Evolutionary conservation across 164 flowering plant species (phyloP).

Genomic region (Pachysandra terminalis): DNA sequence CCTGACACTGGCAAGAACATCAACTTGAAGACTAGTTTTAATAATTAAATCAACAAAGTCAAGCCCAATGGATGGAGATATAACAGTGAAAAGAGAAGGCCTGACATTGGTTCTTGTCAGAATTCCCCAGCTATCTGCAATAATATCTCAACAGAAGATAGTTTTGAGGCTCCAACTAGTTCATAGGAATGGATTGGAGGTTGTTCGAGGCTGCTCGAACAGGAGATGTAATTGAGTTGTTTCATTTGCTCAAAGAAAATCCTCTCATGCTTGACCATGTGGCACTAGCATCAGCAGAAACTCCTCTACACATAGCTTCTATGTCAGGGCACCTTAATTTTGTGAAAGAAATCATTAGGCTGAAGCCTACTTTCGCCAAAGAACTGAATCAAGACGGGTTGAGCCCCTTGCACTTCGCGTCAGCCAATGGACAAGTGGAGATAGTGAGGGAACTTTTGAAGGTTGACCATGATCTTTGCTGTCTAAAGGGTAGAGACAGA

Average conservation of each 20-base stretch:
- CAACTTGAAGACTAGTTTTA: no score
- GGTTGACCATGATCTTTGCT: constrained; percentile 17
- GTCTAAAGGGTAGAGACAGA: constrained; percentile 22
- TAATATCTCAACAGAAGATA: no score
- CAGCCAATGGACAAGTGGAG: constrained; percentile 18
- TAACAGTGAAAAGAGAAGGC: no score
- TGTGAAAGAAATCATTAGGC: background rate
- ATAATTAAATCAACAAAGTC: no score
- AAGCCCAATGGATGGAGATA: no score
- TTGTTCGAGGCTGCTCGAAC: background rate
- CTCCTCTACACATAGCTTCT: constrained; percentile 11
- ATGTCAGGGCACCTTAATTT: background rate
- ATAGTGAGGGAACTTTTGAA: constrained; percentile 25
- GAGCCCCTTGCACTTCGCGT: background rate
- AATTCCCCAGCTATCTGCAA: no score
- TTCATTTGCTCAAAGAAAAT: background rate
- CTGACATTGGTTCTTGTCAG: no score
- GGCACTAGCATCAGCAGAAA: background rate
- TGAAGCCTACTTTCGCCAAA: background rate
- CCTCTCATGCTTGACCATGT: constrained; percentile 1
- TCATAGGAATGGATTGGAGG: background rate
- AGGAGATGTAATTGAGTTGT: background rate
- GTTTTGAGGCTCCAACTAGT: background rate
- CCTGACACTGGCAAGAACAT: no score
- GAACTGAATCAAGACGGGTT: background rate